Percentiles rank a stretch among this genome's conserved stretches.
These are phyloP conservation scores for Tripidium arundinaceum DNA, from an alignment of 202 grass and related monocot genomes.

Conservation along the genomic window DNA sequence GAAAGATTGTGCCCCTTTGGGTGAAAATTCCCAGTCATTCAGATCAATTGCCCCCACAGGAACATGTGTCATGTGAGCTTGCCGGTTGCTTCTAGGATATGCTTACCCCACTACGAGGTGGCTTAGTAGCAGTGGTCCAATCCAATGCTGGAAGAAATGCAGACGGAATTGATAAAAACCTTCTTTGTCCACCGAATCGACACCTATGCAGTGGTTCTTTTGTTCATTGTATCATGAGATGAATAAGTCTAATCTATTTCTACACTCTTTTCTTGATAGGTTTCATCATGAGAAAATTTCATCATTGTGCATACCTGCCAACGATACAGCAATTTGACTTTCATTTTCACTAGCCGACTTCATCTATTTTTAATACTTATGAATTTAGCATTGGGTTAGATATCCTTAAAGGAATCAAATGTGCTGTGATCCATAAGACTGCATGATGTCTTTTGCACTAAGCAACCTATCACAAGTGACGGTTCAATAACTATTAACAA, in stretches of 20 bases:
- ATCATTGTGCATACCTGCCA: constrained; percentile 28
- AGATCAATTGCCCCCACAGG: constrained; percentile 44
- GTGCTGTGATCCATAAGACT: neutral
- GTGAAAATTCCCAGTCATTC: constrained; percentile 43
- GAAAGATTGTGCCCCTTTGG: constrained; percentile 38
- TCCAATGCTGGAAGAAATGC: neutral
- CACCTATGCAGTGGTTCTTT: neutral
- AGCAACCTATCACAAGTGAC: neutral
- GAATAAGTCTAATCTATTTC: neutral
- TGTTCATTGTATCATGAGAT: neutral
- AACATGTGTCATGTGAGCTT: constrained; percentile 68
- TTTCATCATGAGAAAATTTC: constrained; percentile 11
- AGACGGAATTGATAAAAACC: constrained; percentile 2
- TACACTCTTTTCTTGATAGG: constrained; percentile 21
- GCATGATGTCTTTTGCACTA: neutral
- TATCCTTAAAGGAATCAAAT: neutral
- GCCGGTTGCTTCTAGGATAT: constrained; percentile 51
- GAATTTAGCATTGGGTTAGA: neutral
- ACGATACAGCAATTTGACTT: neutral
- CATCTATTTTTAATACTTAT: neutral
- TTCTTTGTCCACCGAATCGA: neutral
- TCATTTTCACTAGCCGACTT: neutral
- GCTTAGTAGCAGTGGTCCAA: constrained; percentile 34
- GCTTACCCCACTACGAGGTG: constrained; percentile 17
- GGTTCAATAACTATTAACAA: neutral